A percentile compares a stretch with the other conserved stretches of the same genome.
Conservation (phyloP, 148 eudicot species). For the Oxyria digyna region DNA sequence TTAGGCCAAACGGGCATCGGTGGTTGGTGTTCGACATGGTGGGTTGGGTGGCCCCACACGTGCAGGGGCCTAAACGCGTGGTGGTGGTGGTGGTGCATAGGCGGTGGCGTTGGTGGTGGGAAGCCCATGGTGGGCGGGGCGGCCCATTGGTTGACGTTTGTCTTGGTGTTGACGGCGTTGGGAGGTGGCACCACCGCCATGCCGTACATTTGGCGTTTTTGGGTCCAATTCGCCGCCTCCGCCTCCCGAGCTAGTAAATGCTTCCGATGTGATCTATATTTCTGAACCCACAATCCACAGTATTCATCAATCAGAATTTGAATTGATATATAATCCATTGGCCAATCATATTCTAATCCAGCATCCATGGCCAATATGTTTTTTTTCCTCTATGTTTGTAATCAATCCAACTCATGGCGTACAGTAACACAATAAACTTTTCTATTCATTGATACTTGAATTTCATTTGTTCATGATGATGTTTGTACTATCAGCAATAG, state of each 20-base stretch:
- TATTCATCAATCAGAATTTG: background rate
- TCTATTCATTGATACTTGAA: too few relatives aligned
- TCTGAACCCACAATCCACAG: conserved; percentile 28
- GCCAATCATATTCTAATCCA: too few relatives aligned
- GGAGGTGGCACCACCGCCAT: conserved; percentile 18
- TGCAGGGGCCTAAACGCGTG: conserved; percentile 69
- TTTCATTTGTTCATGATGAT: too few relatives aligned
- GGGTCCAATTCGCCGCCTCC: conserved; percentile 83
- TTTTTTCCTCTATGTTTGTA: too few relatives aligned
- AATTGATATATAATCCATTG: too few relatives aligned
- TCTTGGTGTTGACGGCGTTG: conserved; percentile 17
- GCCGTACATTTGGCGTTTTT: conserved; percentile 57
- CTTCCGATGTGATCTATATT: conserved; percentile 80
- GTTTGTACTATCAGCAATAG: too few relatives aligned
- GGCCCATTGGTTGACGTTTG: conserved; percentile 37
- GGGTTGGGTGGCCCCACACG: conserved; percentile 93
- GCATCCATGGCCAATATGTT: too few relatives aligned
- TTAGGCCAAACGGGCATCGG: conserved; percentile 56
- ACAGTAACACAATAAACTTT: too few relatives aligned
- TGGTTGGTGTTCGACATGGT: conserved; percentile 31
- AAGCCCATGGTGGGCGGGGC: conserved; percentile 57
- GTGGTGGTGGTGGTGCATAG: conserved; percentile 40
- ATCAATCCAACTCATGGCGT: too few relatives aligned
- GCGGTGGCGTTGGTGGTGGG: conserved; percentile 50
- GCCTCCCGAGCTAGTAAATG: conserved; percentile 85